A percentile compares a stretch with the other conserved stretches of the same genome.
phyloP scores from a whole-genome alignment of 2,329 filamentous ascomycete genomes.

The Trichophyton rubrum region DNA sequence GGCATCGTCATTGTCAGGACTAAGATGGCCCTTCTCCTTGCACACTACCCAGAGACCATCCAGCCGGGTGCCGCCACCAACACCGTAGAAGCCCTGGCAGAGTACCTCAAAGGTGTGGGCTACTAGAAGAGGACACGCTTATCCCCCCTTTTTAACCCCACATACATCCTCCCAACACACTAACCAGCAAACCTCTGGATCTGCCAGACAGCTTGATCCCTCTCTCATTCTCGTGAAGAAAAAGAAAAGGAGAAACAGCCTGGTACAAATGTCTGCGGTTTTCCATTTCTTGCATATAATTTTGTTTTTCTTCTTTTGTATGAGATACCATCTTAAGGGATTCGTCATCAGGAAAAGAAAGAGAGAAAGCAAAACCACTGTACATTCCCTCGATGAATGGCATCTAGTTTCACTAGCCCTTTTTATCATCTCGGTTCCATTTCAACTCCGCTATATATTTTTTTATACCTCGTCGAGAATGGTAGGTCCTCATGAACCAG shows the following conservation, averaged over 20 bases:
- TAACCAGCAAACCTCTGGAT: not conserved
- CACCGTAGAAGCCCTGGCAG: constrained; percentile 70
- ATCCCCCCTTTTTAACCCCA: not conserved
- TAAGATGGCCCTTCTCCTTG: constrained; percentile 74
- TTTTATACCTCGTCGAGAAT: not conserved
- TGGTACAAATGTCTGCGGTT: not conserved
- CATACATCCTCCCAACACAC: no score
- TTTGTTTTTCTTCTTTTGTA: not conserved
- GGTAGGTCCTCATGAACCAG: not conserved
- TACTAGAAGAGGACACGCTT: constrained; percentile 44
- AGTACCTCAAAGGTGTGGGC: constrained; percentile 67
- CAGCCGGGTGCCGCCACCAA: constrained; percentile 63
- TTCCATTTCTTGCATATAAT: not conserved
- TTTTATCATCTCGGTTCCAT: not conserved
- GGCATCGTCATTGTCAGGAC: constrained; percentile 79
- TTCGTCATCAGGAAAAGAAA: not conserved
- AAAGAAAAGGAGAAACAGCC: not conserved
- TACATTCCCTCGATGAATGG: not conserved
- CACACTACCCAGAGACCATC: constrained; percentile 65
- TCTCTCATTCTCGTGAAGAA: not conserved
- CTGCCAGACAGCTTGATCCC: not conserved
- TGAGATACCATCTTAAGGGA: not conserved
- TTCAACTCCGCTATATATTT: not conserved
- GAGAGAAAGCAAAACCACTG: not conserved
- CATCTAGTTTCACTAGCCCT: not conserved